These are phyloP conservation scores for Trypanosoma platydactyli DNA, from an alignment of 208 protist species.

Conservation along the genomic window DNA sequence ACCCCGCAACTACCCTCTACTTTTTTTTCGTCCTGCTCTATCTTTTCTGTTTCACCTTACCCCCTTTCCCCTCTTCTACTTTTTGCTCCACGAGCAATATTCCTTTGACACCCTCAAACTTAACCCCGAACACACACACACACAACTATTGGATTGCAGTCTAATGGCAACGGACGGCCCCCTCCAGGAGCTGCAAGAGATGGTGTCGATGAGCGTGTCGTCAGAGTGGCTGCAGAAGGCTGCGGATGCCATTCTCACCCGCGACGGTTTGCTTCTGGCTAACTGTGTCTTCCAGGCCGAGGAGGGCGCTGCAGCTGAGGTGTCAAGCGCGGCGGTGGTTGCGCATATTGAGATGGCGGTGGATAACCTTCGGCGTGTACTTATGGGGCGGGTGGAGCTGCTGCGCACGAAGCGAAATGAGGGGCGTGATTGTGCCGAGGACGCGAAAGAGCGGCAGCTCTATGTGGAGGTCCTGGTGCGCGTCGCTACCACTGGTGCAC, in stretches of 20 bases:
- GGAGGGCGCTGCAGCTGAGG: slow-evolving; percentile 32
- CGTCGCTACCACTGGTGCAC: slow-evolving; percentile 54
- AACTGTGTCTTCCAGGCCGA: slow-evolving; percentile 42
- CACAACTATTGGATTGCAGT: not conserved
- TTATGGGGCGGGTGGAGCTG: slow-evolving; percentile 11
- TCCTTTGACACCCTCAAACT: too few relatives aligned
- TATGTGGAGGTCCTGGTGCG: slow-evolving; percentile 52
- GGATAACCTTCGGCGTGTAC: slow-evolving; percentile 12
- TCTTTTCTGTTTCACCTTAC: too few relatives aligned
- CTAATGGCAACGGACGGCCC: not conserved
- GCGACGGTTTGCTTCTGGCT: slow-evolving; percentile 50
- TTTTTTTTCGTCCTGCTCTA: too few relatives aligned
- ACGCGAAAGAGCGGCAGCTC: slow-evolving; percentile 43
- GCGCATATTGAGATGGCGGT: slow-evolving; percentile 15
- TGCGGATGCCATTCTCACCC: slow-evolving; percentile 35
- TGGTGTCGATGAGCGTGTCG: slow-evolving; percentile 17
- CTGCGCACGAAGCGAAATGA: not conserved
- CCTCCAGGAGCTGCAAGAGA: not conserved
- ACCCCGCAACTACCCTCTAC: too few relatives aligned
- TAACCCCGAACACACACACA: too few relatives aligned
- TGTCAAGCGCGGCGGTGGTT: slow-evolving; percentile 13
- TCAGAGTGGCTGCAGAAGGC: slow-evolving; percentile 30
- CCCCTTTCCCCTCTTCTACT: too few relatives aligned
- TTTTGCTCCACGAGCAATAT: too few relatives aligned
- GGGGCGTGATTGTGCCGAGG: slow-evolving; percentile 1